phyloP scores from a whole-genome alignment of 2,329 filamentous ascomycete genomes.

The Ustulina deusta region DNA sequence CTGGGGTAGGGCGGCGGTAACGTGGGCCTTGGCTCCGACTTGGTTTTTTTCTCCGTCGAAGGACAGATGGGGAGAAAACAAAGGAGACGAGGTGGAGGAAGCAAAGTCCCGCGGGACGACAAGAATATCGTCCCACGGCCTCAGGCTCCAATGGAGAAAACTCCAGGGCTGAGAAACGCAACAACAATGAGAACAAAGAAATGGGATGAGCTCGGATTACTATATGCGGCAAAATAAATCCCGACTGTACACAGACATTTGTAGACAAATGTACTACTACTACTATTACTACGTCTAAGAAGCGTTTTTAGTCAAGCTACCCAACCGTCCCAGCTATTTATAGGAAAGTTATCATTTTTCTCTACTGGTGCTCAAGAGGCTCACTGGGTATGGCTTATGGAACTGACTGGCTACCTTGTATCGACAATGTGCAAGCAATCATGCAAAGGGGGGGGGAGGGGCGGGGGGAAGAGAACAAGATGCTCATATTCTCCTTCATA shows the following conservation, averaged over 20 bases:
- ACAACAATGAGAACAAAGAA: background rate
- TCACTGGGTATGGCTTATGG: no score
- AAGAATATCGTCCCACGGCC: background rate
- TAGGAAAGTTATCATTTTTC: background rate
- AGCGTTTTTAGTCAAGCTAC: no score
- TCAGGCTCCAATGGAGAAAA: background rate
- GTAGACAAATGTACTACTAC: constrained; percentile 40
- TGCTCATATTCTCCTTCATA: no score
- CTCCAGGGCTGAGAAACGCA: background rate
- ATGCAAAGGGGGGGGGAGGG: no score
- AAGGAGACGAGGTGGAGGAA: background rate
- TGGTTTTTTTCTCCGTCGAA: background rate
- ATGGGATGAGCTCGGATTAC: background rate
- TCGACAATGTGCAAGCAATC: no score
- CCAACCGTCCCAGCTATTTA: background rate
- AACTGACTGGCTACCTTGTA: background rate
- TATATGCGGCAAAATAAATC: background rate
- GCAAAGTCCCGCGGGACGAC: background rate
- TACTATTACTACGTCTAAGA: constrained; percentile 2
- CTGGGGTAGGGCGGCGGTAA: no score
- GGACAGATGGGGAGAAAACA: background rate
- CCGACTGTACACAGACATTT: constrained; percentile 34
- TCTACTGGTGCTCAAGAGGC: no score
- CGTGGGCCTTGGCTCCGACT: background rate
- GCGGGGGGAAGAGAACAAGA: no score